Evolutionary conservation across 2,329 filamentous ascomycete species (phyloP).

Genomic region (Metarhizium anisopliae): DNA sequence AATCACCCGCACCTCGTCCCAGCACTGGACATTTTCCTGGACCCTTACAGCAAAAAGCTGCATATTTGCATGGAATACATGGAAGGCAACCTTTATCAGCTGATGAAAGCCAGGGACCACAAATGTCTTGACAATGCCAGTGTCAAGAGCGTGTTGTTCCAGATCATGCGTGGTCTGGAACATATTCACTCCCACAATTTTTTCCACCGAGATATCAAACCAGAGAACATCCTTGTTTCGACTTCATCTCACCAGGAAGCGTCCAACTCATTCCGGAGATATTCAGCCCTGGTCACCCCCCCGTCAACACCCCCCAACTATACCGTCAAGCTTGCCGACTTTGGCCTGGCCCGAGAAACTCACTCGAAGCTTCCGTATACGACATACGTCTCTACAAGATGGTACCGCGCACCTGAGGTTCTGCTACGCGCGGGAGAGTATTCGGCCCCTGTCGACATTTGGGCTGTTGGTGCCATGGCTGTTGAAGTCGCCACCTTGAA

Average conservation of each 20-base stretch:
- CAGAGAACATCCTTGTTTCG: constrained; percentile 95
- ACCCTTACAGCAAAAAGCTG: constrained; percentile 90
- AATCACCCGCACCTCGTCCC: constrained; percentile 89
- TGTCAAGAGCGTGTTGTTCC: constrained; percentile 95
- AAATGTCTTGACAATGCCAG: constrained; percentile 83
- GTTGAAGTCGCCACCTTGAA: constrained; percentile 96
- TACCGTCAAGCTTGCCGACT: constrained; percentile 97
- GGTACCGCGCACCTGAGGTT: constrained; percentile 96
- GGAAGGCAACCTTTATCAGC: constrained; percentile 96
- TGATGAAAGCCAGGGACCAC: constrained; percentile 98
- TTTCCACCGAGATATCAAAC: constrained; percentile 98
- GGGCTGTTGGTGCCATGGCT: constrained; percentile 97
- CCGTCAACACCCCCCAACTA: constrained; percentile 90
- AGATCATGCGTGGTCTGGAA: constrained; percentile 92
- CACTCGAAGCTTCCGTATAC: constrained; percentile 96
- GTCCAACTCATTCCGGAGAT: constrained; percentile 78
- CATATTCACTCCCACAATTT: constrained; percentile 97
- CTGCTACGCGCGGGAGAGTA: constrained; percentile 91
- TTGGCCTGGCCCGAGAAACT: constrained; percentile 93
- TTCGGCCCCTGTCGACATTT: constrained; percentile 95
- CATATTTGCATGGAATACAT: constrained; percentile 99
- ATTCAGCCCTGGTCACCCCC: constrained; percentile 87
- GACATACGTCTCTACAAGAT: constrained; percentile 94
- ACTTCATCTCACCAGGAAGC: constrained; percentile 79
- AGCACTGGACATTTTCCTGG: constrained; percentile 94